These are phyloP conservation scores for Trichoderma erinaceum DNA, from an alignment of 495 filamentous ascomycete genomes.

Conservation along the genomic window DNA sequence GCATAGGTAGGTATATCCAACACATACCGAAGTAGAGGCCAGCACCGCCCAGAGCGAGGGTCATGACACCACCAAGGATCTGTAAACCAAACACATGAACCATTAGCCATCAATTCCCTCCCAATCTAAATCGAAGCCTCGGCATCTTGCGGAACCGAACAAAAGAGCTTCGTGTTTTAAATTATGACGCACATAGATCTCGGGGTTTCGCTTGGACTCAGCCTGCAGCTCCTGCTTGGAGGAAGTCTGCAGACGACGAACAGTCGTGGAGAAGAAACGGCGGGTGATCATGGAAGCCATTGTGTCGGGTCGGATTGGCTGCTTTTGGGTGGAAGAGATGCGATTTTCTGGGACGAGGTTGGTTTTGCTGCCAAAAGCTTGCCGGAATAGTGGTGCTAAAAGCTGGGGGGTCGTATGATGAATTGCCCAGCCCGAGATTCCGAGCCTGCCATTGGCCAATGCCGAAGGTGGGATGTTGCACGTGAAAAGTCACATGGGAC, in stretches of 20 bases:
- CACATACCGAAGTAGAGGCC: constrained; percentile 74
- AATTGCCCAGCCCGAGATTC: constrained; percentile 11
- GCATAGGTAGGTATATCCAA: background rate
- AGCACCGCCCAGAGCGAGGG: constrained; percentile 74
- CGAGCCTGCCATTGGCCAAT: constrained; percentile 17
- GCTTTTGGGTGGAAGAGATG: constrained; percentile 4
- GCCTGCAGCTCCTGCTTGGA: constrained; percentile 38
- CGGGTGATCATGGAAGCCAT: constrained; percentile 44
- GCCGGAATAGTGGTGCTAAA: background rate
- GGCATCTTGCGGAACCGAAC: constrained; percentile 3
- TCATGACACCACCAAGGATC: constrained; percentile 91
- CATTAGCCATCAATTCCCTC: constrained; percentile 3
- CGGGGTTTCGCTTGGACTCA: constrained; percentile 49
- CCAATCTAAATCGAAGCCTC: background rate
- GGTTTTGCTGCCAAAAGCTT: background rate
- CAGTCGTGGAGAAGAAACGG: constrained; percentile 41
- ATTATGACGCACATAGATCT: constrained; percentile 42
- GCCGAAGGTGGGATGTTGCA: constrained; percentile 9
- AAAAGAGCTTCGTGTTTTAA: background rate
- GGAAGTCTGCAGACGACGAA: constrained; percentile 34
- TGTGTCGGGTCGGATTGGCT: constrained; percentile 20
- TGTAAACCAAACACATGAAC: constrained; percentile 29
- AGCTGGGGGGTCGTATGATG: constrained; percentile 10
- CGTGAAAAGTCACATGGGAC: background rate
- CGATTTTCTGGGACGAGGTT: background rate